These are phyloP conservation scores for Sclerotiophoma versabilis DNA, from an alignment of 2,329 filamentous ascomycete species.

Conservation along the genomic window DNA sequence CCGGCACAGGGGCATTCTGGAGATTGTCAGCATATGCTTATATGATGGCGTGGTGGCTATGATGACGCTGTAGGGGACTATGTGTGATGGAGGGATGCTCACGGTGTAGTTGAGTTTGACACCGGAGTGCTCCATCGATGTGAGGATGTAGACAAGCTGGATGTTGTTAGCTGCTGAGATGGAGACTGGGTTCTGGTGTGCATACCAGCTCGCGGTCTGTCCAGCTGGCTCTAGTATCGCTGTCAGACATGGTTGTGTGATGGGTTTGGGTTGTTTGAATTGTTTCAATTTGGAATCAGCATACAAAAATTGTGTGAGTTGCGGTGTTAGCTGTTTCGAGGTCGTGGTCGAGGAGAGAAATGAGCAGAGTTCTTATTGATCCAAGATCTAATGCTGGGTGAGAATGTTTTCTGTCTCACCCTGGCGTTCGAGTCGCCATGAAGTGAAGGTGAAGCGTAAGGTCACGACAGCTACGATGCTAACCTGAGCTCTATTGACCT, in stretches of 20 bases:
- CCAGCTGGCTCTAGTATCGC: constrained; percentile 19
- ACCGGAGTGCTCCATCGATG: constrained; percentile 21
- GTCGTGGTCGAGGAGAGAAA: neutral
- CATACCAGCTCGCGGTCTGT: constrained; percentile 25
- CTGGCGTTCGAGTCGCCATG: neutral
- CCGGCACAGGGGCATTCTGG: constrained; percentile 30
- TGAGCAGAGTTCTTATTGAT: too few species aligned
- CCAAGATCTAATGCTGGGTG: too few species aligned
- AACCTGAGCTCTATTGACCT: too few species aligned
- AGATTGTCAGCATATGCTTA: neutral
- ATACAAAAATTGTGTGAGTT: too few species aligned
- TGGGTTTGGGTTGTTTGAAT: neutral
- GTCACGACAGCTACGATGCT: too few species aligned
- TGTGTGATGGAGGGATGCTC: neutral
- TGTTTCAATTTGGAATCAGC: neutral
- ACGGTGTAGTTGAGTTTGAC: constrained; percentile 27
- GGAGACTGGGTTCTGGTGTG: neutral
- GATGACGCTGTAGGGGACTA: neutral
- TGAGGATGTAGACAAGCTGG: constrained; percentile 25
- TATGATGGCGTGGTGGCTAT: neutral
- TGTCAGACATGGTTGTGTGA: constrained; percentile 9
- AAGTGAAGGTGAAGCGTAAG: neutral
- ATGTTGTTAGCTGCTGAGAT: neutral
- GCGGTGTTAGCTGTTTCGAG: neutral
- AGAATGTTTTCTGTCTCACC: neutral